Percentiles rank a stretch among this genome's conserved stretches.
Evolutionary conservation across 2,329 filamentous ascomycete species (phyloP).

Genomic region (Neocucurbitaria cava): DNA sequence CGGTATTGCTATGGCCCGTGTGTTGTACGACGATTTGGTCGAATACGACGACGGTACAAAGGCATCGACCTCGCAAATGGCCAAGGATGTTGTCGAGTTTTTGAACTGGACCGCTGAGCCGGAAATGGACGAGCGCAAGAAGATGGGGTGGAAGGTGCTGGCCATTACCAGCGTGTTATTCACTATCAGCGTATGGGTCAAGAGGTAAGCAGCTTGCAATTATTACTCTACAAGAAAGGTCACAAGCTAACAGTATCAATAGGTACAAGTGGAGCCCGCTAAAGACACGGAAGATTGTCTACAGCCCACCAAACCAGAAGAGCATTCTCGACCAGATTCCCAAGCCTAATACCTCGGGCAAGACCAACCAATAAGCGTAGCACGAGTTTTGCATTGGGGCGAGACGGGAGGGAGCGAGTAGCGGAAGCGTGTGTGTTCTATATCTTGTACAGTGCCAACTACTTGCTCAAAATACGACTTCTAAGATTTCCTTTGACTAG

Average conservation of each 20-base stretch:
- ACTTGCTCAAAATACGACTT: slow-evolving; percentile 43
- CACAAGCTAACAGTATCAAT: slow-evolving; percentile 35
- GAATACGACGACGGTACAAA: slow-evolving; percentile 98
- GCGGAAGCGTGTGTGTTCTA: slow-evolving; percentile 46
- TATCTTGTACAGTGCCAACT: slow-evolving; percentile 49
- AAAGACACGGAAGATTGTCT: slow-evolving; percentile 93
- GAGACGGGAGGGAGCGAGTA: slow-evolving; percentile 26
- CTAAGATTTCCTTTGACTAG: slow-evolving; percentile 38
- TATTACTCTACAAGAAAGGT: not conserved
- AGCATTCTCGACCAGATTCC: slow-evolving; percentile 38
- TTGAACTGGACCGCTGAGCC: slow-evolving; percentile 99
- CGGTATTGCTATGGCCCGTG: slow-evolving; percentile 98
- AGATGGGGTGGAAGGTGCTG: slow-evolving; percentile 98
- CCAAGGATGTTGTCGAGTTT: slow-evolving; percentile 98
- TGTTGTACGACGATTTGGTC: slow-evolving; percentile 95
- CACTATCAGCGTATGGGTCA: slow-evolving; percentile 93
- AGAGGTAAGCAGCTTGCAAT: slow-evolving; percentile 65
- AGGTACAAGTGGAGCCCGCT: slow-evolving; percentile 96
- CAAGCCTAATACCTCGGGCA: slow-evolving; percentile 40
- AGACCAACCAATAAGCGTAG: slow-evolving; percentile 41
- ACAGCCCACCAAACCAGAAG: slow-evolving; percentile 70
- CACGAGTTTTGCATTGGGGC: slow-evolving; percentile 24
- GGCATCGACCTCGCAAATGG: slow-evolving; percentile 97
- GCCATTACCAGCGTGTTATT: slow-evolving; percentile 79
- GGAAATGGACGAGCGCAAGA: slow-evolving; percentile 99